Evolutionary conservation across 2,329 filamentous ascomycete species (phyloP).

Genomic region (Neofusicoccum parvum): DNA sequence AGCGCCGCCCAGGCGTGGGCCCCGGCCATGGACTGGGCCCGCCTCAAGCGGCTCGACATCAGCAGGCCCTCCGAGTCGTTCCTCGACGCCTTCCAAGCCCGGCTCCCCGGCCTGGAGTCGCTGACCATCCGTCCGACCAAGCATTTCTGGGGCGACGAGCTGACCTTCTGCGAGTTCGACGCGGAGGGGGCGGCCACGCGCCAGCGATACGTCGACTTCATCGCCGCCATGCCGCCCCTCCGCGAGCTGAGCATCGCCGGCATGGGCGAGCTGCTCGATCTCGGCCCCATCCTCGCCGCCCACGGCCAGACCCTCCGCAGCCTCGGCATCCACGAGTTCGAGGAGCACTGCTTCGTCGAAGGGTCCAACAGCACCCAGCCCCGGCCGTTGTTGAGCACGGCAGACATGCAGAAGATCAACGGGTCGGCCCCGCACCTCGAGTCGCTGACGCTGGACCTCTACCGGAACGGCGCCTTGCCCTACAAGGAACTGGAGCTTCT

Average conservation of each 20-base stretch:
- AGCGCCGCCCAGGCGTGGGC: not conserved
- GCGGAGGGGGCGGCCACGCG: not conserved
- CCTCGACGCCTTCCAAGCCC: not conserved
- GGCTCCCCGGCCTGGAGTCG: not conserved
- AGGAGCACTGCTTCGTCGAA: not conserved
- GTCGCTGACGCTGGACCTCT: not conserved
- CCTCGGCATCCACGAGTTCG: not conserved
- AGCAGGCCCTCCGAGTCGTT: not conserved
- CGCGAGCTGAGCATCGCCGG: not conserved
- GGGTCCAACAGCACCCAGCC: not conserved
- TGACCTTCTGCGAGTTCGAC: not conserved
- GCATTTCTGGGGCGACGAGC: not conserved
- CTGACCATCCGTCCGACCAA: not conserved
- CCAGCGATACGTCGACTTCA: not conserved
- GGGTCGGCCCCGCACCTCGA: not conserved
- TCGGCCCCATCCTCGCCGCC: not conserved
- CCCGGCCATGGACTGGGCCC: not conserved
- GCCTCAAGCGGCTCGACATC: not conserved
- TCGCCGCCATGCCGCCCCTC: not conserved
- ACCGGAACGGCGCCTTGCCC: not conserved
- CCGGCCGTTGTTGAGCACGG: not conserved
- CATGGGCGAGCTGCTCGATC: not conserved
- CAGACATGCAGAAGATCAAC: not conserved
- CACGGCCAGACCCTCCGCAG: not conserved
- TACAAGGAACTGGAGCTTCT: not conserved